Percentiles rank a stretch among this genome's conserved stretches.
phyloP scores from a whole-genome alignment of 306 rosid genomes.

The Fragaria iinumae region DNA sequence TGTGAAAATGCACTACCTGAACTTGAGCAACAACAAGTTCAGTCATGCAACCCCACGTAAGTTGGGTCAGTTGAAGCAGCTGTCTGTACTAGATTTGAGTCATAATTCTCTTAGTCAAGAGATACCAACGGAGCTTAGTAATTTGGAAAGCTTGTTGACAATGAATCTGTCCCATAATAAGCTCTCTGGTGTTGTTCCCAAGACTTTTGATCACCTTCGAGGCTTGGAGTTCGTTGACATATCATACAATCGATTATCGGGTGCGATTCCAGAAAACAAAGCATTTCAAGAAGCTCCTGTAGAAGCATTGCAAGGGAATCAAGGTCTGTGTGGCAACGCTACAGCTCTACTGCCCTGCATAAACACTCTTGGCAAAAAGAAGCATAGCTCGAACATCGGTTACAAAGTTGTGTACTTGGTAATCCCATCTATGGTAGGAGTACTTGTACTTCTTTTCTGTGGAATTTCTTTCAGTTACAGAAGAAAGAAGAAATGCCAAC shows the following conservation, averaged over 20 bases:
- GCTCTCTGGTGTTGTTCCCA: conserved; percentile 38
- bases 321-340: conserved; percentile 34
- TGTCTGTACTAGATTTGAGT: conserved; percentile 40
- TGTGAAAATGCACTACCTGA: conserved; percentile 25
- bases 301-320: conserved; percentile 31
- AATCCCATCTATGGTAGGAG: conserved; percentile 4
- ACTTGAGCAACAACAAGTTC: conserved; percentile 34
- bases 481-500: not conserved
- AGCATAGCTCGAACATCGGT: not conserved
- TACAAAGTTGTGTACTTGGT: not conserved
- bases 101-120: conserved; percentile 30
- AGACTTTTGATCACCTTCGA: not conserved
- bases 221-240: conserved; percentile 26
- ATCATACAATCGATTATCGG: conserved; percentile 29
- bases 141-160: conserved; percentile 27
- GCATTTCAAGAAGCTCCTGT: conserved; percentile 22
- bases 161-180: conserved; percentile 44
- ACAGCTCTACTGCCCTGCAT: conserved; percentile 17
- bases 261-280: conserved; percentile 27
- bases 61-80: conserved; percentile 23
- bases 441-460: not conserved
- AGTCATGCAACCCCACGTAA: conserved; percentile 27
- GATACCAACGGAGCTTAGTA: conserved; percentile 23
- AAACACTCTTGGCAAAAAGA: not conserved
- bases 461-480: not conserved